A percentile compares a stretch with the other conserved stretches of the same genome.
These are phyloP conservation scores for Monilinia vaccinii-corymbosi DNA, from an alignment of 2,329 filamentous ascomycete species.

Conservation along the genomic window DNA sequence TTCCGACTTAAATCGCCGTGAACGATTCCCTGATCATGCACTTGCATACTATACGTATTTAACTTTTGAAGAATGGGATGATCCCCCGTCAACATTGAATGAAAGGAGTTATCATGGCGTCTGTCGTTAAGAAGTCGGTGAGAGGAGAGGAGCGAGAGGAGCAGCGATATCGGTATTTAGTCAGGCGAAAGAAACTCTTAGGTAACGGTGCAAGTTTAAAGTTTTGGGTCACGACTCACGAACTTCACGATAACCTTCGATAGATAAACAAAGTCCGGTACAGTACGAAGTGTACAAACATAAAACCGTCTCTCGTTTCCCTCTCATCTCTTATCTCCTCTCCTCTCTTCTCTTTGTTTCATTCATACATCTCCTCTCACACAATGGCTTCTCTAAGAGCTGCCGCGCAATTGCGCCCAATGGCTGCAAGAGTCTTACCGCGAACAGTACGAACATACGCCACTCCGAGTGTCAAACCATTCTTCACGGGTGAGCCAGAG, in stretches of 20 bases:
- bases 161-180: too few species aligned
- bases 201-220: not conserved
- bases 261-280: not conserved
- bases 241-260: too few species aligned
- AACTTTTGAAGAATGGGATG: not conserved
- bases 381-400: slow-evolving; percentile 28
- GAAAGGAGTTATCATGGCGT: too few species aligned
- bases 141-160: too few species aligned
- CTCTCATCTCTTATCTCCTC: not conserved
- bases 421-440: slow-evolving; percentile 15
- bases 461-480: slow-evolving; percentile 21
- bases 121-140: too few species aligned
- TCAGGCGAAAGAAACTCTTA: not conserved
- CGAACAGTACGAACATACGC: slow-evolving; percentile 18
- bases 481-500: slow-evolving; percentile 28
- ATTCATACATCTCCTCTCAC: not conserved
- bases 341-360: not conserved
- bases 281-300: too few species aligned
- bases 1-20: not conserved
- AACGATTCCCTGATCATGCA: not conserved
- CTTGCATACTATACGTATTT: not conserved
- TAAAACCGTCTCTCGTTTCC: too few species aligned
- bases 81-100: not conserved
- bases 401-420: slow-evolving; percentile 24
- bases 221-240: not conserved